Conservation (phyloP, 345 rosid genomes). For the Raphanus raphanistrum region DNA sequence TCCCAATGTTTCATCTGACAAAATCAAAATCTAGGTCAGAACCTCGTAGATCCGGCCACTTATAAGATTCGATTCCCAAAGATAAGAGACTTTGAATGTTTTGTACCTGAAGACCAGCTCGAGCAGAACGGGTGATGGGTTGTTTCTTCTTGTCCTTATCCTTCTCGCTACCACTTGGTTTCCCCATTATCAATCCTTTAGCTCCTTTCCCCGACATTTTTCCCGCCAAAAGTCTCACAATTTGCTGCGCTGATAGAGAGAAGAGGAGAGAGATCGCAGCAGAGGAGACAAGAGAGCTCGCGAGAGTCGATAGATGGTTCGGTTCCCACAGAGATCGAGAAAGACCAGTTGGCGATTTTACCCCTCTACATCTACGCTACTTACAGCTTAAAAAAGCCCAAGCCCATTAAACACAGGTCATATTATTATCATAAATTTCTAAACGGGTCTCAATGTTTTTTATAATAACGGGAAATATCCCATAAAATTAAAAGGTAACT, state of each 20-base stretch:
- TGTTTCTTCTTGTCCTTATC: conserved; percentile 77
- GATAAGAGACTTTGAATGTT: neutral
- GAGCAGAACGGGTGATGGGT: conserved; percentile 73
- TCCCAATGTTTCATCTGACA: neutral
- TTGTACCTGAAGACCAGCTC: conserved; percentile 74
- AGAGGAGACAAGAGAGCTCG: conserved; percentile 4
- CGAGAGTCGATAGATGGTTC: conserved; percentile 23
- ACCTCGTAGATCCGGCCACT: conserved; percentile 20
- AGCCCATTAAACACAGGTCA: conserved; percentile 7
- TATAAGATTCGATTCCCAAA: neutral
- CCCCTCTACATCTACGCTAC: conserved; percentile 8
- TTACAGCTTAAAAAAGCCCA: conserved; percentile 24
- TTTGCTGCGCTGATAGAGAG: neutral
- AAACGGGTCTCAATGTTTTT: neutral
- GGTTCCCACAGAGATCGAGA: neutral
- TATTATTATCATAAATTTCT: neutral
- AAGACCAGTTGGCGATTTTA: conserved; percentile 8
- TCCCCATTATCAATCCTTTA: conserved; percentile 70
- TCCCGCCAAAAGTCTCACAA: conserved; percentile 29
- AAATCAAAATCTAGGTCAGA: conserved; percentile 5
- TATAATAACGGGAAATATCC: neutral
- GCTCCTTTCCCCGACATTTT: conserved; percentile 89
- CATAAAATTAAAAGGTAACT: neutral
- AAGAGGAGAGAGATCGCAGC: conserved; percentile 3
- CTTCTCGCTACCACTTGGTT: conserved; percentile 58